Evolutionary conservation across 768 basidiomycete genomes (phyloP), one percentile per base, ranked within the genome.

Genomic region (Mycena latifolia): DNA sequence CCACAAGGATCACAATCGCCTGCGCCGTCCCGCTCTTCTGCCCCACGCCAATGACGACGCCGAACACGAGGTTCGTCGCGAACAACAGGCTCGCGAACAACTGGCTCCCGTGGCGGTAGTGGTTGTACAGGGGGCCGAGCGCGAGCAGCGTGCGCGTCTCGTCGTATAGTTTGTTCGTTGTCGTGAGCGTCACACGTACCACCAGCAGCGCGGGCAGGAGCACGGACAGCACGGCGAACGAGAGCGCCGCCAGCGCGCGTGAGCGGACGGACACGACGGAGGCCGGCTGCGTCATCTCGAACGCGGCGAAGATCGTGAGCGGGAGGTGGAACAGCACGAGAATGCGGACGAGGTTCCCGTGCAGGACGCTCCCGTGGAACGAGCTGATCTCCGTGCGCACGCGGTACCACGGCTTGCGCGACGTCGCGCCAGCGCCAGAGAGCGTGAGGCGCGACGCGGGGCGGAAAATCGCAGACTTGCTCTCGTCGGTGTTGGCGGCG

Each of bases 321-420:
- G 97, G 97, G 22, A 98, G 88, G 78, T 99, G 97, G 80, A 99
- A 99, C 35, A 96, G 82, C 41, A 98, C 84, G 46, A 99, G 87
- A 61, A 98, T 82, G 65, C 97, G 92, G 63, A 96, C 90, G 64
- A 98, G 88, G 77, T 98, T 98, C 48, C 97, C 97, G 69, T 93
- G 90, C 57, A 95, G 80, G 55, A 94, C 87, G 69, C 87, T 92
- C 20, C 89, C 86, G 75, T 95, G 94, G 78, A 95, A 93, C 20
- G 92, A 91, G 54, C 88, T 89, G 65, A 92, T 84, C 70, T 89
- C 85, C 35, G 86, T 82, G 50, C 89, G 85, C 27, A 86, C 69
- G 55, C 84, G 79, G 82, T 84, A 85, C 88, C 88, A 90, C 52
- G 62, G 61, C 51, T 71, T 70, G 52, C 73, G 60, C 79, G 78